These are phyloP conservation scores for Microcos paniculata DNA, from an alignment of 345 rosid genomes.

Conservation along the genomic window DNA sequence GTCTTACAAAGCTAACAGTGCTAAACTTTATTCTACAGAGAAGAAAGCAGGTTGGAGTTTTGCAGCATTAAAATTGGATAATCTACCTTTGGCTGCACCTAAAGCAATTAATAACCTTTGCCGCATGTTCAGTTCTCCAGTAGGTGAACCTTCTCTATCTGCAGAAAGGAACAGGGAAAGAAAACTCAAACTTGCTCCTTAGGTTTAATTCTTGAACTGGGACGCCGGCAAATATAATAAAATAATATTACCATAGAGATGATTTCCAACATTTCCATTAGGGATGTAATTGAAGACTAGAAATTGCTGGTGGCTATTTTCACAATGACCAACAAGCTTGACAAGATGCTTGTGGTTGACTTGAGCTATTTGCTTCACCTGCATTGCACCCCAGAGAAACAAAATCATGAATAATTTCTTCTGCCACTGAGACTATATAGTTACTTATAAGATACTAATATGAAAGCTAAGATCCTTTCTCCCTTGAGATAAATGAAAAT, in stretches of 20 bases:
- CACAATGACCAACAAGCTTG: constrained; percentile 40
- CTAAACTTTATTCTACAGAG: background rate
- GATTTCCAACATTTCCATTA: constrained; percentile 40
- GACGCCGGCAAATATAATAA: background rate
- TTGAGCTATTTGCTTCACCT: constrained; percentile 37
- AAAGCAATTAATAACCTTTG: constrained; percentile 42
- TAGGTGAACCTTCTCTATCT: constrained; percentile 43
- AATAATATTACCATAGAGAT: constrained; percentile 36
- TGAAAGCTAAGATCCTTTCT: background rate
- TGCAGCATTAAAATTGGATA: background rate
- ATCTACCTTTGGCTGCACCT: constrained; percentile 45
- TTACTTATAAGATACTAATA: background rate
- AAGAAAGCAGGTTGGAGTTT: background rate
- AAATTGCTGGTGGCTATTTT: constrained; percentile 34
- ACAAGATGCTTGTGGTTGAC: constrained; percentile 40
- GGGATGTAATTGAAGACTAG: constrained; percentile 42
- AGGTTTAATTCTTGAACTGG: background rate
- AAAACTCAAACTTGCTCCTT: no score
- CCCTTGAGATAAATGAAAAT: no score
- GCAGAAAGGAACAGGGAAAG: constrained; percentile 1
- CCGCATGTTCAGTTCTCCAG: constrained; percentile 35
- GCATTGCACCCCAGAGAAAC: constrained; percentile 17
- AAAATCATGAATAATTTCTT: background rate
- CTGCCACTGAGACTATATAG: background rate
- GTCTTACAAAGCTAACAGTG: background rate